Percentiles rank a stretch among this genome's conserved stretches.
These are phyloP conservation scores for Polychytrium aggregatum DNA, from an alignment of 192 early-diverging fungal genomes.

Conservation along the genomic window DNA sequence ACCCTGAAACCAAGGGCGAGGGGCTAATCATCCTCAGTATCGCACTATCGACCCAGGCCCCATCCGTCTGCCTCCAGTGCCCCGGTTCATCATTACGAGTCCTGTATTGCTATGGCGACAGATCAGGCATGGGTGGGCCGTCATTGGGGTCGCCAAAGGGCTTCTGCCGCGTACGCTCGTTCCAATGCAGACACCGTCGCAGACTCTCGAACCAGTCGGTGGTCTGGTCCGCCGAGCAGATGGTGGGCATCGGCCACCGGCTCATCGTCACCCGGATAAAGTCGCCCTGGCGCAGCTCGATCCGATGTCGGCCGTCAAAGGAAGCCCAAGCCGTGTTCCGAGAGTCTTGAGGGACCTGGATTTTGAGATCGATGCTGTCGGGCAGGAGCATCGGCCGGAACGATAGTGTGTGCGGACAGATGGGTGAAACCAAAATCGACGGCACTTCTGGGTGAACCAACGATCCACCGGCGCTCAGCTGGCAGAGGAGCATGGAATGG, in stretches of 20 bases:
- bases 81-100: too few relatives aligned
- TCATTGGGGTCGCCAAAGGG: too few relatives aligned
- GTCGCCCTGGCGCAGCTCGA: constrained; percentile 81
- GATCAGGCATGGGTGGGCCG: too few relatives aligned
- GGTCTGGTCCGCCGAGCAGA: constrained; percentile 58
- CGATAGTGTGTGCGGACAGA: constrained; percentile 43
- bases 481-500: background rate
- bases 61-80: too few relatives aligned
- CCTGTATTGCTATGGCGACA: too few relatives aligned
- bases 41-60: too few relatives aligned
- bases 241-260: constrained; percentile 81
- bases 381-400: constrained; percentile 96
- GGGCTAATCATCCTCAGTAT: too few relatives aligned
- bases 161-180: constrained; percentile 82
- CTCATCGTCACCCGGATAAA: constrained; percentile 80
- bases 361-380: constrained; percentile 80
- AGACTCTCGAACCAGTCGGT: constrained; percentile 88
- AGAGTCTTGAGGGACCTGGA: constrained; percentile 72
- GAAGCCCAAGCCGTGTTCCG: constrained; percentile 80
- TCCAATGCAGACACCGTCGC: constrained; percentile 86
- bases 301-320: constrained; percentile 86
- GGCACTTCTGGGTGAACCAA: constrained; percentile 93
- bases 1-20: too few relatives aligned
- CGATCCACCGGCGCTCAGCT: constrained; percentile 86
- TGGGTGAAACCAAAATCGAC: constrained; percentile 59